phyloP scores from a whole-genome alignment of 768 basidiomycete species.

The Auricularia sp. region DNA sequence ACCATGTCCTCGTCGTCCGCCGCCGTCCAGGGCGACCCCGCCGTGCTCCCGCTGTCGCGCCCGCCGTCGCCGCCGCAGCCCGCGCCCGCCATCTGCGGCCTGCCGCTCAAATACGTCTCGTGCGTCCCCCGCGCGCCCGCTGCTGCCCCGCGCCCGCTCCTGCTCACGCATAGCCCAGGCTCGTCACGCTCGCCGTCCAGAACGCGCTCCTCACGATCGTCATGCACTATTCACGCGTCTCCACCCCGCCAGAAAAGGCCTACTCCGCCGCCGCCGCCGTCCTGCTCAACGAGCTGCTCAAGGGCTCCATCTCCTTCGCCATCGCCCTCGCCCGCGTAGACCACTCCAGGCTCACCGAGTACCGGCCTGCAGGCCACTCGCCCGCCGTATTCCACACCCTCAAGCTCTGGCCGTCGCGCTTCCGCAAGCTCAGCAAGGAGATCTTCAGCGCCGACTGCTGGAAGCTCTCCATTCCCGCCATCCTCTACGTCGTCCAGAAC shows the following conservation, averaged over 20 bases:
- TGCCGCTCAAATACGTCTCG: slow-evolving; percentile 77
- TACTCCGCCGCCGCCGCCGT: slow-evolving; percentile 95
- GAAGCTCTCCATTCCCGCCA: slow-evolving; percentile 94
- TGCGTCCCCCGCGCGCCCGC: slow-evolving; percentile 28
- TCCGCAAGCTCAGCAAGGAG: slow-evolving; percentile 51
- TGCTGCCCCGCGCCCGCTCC: neutral
- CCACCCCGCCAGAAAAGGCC: slow-evolving; percentile 57
- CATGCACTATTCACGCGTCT: slow-evolving; percentile 93
- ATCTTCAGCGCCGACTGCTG: slow-evolving; percentile 89
- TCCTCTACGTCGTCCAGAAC: slow-evolving; percentile 93
- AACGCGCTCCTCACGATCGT: slow-evolving; percentile 86
- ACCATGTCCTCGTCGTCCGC: neutral
- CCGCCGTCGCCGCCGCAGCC: slow-evolving; percentile 7
- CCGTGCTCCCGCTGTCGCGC: neutral
- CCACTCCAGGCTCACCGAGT: slow-evolving; percentile 19
- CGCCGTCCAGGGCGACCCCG: neutral
- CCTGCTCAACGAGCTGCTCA: slow-evolving; percentile 87
- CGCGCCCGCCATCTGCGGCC: slow-evolving; percentile 51
- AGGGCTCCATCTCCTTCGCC: slow-evolving; percentile 75
- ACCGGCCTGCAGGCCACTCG: slow-evolving; percentile 13
- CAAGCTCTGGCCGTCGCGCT: slow-evolving; percentile 29
- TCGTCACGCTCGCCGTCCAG: slow-evolving; percentile 82
- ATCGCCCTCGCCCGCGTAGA: slow-evolving; percentile 71
- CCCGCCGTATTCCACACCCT: neutral
- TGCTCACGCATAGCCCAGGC: slow-evolving; percentile 27